Percentiles rank a stretch among this genome's conserved stretches.
Conservation (phyloP, 352 stramenopile genomes). For the Pythium monospermum region DNA sequence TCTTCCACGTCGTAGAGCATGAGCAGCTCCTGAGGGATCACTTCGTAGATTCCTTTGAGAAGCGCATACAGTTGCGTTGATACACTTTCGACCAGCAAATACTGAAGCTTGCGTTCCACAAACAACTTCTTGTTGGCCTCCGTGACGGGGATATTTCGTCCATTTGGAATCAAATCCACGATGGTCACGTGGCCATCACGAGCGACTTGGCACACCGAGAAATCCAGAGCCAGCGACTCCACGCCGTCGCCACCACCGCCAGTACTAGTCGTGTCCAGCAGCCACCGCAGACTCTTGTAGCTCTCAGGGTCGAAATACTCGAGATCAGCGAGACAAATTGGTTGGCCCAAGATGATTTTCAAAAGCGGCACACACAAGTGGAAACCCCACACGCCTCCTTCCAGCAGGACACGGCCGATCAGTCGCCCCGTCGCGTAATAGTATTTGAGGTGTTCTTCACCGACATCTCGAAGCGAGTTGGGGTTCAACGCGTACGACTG, state of each 20-base stretch:
- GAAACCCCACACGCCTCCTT: conserved; percentile 90
- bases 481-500: conserved; percentile 60
- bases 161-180: conserved; percentile 33
- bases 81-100: conserved; percentile 47
- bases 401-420: conserved; percentile 57
- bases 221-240: conserved; percentile 51
- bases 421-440: conserved; percentile 58
- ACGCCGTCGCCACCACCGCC: no score
- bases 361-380: conserved; percentile 94
- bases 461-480: conserved; percentile 42
- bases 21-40: conserved; percentile 91
- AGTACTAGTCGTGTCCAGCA: conserved; percentile 54
- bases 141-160: conserved; percentile 75
- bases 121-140: conserved; percentile 93
- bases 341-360: conserved; percentile 96
- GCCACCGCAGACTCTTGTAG: conserved; percentile 48
- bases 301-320: conserved; percentile 61
- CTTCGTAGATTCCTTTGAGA: conserved; percentile 93
- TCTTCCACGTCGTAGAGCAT: conserved; percentile 96
- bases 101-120: conserved; percentile 72
- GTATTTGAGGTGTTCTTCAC: conserved; percentile 56
- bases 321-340: conserved; percentile 92
- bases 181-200: conserved; percentile 13
- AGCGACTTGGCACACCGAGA: conserved; percentile 25
- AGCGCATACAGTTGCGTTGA: conserved; percentile 47